Evolutionary conservation across 148 eudicot species (phyloP), one percentile per base, ranked within the genome.

Genomic region (Heliosperma pusillum): DNA sequence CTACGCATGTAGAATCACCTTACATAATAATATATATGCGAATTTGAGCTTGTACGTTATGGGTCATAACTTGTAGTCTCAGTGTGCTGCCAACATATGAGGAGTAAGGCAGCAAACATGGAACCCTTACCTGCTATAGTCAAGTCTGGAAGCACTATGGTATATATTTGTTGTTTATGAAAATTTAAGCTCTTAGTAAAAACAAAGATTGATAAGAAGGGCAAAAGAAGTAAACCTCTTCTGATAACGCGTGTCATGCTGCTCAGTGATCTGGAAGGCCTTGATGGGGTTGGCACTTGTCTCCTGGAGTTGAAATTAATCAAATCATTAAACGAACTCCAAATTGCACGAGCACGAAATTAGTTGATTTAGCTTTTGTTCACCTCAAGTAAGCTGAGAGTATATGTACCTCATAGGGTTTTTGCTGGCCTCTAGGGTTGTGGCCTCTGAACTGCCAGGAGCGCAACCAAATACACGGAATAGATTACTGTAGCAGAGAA

Each of bases 351-450:
- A n/a, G 25, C 9, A 77, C 11, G 70, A 25, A 65, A 13, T 29
- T 55, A 64, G 22, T 2, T 15, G 44, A 40, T n/a, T n/a, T n/a
- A n/a, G 15, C 30, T 50, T 16, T 16, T 50, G 55, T 50, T 50
- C 55, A 11, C 40, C 47, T 30, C 45, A 16, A 24, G 55, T 8
- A 44, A 21, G 33, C 20, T 61, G 10, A 25, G 56, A 67, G 19
- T 55, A 55, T 84, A 42, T 3, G 27, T 67, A 95, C 99, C 99
- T 92, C 94, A 89, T 95, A 10, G 99, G 99, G 65, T 95, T 95
- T 83, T 89, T 95, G 88, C 97, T 90, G 67, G 99, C 99, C 85
- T 95, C 99, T 81, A 92, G 84, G 62, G 97, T 95, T 59, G 94
- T 87, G 75, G 91, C 91, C 80, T 95, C 99, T 59, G 97, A 80